These are phyloP conservation scores for Picochlorum sp. DNA, from an alignment of 139 green algal genomes.

Conservation along the genomic window DNA sequence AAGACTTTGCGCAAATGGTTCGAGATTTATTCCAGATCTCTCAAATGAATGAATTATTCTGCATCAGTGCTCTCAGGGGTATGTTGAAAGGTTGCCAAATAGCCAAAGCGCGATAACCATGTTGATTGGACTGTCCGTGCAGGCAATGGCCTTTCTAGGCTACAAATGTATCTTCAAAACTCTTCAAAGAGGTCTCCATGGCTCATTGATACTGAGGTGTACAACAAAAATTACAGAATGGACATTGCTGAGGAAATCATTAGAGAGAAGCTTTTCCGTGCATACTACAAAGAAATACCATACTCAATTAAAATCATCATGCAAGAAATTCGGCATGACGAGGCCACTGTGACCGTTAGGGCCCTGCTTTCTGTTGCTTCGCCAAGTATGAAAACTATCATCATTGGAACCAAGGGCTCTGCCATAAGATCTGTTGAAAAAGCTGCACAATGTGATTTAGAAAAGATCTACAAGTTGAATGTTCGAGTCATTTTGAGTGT, in stretches of 20 bases:
- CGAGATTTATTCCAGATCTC: slow-evolving; percentile 1
- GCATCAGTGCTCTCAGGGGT: slow-evolving; percentile 17
- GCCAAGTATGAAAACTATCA: slow-evolving; percentile 23
- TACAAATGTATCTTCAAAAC: not conserved
- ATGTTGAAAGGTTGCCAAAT: slow-evolving; percentile 11
- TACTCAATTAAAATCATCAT: slow-evolving; percentile 13
- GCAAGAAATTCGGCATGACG: not conserved
- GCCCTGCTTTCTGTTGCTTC: slow-evolving; percentile 24
- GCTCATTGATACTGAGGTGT: too few species aligned
- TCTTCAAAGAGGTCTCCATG: too few species aligned
- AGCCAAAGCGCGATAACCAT: slow-evolving; percentile 10
- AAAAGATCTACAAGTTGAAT: slow-evolving; percentile 9
- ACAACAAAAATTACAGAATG: not conserved
- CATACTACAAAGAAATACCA: slow-evolving; percentile 32
- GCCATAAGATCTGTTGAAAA: slow-evolving; percentile 18
- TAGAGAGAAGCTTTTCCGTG: slow-evolving; percentile 40
- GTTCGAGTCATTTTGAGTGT: slow-evolving; percentile 31
- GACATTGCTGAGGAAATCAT: slow-evolving; percentile 40
- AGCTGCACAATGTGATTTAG: slow-evolving; percentile 17
- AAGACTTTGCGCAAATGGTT: slow-evolving; percentile 10
- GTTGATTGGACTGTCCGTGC: slow-evolving; percentile 21
- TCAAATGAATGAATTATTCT: slow-evolving; percentile 26
- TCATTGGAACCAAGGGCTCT: slow-evolving; percentile 28
- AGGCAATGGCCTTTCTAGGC: slow-evolving; percentile 19
- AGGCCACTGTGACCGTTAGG: not conserved